These are phyloP conservation scores for Cokeromyces recurvatus DNA, from an alignment of 371 early-diverging fungal genomes.

Conservation along the genomic window DNA sequence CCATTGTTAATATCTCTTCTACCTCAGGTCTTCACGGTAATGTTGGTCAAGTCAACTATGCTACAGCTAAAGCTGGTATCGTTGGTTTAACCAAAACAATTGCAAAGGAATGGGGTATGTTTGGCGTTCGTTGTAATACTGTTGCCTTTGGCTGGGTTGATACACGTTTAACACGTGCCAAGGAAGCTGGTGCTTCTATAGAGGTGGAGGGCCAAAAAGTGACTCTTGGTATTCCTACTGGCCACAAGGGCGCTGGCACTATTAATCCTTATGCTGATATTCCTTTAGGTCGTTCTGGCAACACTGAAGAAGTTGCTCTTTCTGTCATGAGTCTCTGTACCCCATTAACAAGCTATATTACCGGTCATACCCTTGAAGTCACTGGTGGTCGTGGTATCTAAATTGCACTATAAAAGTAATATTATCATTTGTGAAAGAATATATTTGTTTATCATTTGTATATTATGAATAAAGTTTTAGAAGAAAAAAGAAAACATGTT, in stretches of 20 bases:
- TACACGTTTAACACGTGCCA: slow-evolving; percentile 67
- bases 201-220: slow-evolving; percentile 67
- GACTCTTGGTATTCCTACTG: slow-evolving; percentile 63
- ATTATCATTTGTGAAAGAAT: no score
- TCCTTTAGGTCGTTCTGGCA: slow-evolving; percentile 62
- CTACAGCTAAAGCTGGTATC: slow-evolving; percentile 59
- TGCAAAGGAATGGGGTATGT: slow-evolving; percentile 59
- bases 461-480: no score
- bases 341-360: slow-evolving; percentile 58
- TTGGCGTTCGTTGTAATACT: slow-evolving; percentile 63
- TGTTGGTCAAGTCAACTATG: slow-evolving; percentile 61
- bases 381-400: slow-evolving; percentile 72
- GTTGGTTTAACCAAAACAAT: slow-evolving; percentile 58
- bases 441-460: slow-evolving; percentile 2
- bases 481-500: no score
- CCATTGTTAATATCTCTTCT: slow-evolving; percentile 61
- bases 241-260: slow-evolving; percentile 36
- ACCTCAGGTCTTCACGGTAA: slow-evolving; percentile 70
- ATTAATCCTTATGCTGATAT: slow-evolving; percentile 51
- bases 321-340: slow-evolving; percentile 60
- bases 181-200: slow-evolving; percentile 63
- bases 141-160: slow-evolving; percentile 68
- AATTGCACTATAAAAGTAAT: no score
- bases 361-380: slow-evolving; percentile 65
- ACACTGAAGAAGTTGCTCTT: slow-evolving; percentile 64